These are phyloP conservation scores for Clavariopsis aquatica DNA, from an alignment of 495 filamentous ascomycete genomes.

Conservation along the genomic window DNA sequence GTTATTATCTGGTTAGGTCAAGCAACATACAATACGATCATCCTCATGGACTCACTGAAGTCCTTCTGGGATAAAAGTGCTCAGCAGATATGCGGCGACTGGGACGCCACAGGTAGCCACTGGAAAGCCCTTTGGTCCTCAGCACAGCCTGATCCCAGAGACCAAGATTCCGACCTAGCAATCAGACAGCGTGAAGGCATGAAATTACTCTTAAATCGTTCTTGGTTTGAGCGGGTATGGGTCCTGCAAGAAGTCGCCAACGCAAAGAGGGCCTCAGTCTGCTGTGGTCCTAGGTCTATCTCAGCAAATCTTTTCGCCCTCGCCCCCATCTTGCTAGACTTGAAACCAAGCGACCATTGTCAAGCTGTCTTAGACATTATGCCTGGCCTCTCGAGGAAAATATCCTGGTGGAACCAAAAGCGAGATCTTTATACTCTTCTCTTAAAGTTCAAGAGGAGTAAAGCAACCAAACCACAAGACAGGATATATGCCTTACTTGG, in stretches of 20 bases:
- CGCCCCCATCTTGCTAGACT: conserved; percentile 33
- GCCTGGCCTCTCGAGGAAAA: conserved; percentile 36
- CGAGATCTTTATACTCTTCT: conserved; percentile 42
- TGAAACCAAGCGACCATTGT: conserved; percentile 13
- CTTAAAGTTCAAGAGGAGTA: conserved; percentile 37
- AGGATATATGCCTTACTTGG: conserved; percentile 45
- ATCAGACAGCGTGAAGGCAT: no score
- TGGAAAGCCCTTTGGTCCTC: not conserved
- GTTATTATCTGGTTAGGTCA: not conserved
- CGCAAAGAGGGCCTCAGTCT: conserved; percentile 34
- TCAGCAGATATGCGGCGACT: not conserved
- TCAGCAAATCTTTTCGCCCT: not conserved
- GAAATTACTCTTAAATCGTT: conserved; percentile 8
- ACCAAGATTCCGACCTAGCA: no score
- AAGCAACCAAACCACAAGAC: conserved; percentile 43
- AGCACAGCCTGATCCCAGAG: not conserved
- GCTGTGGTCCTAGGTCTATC: conserved; percentile 35
- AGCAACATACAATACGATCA: not conserved
- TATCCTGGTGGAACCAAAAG: conserved; percentile 41
- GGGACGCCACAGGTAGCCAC: not conserved
- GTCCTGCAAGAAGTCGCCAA: conserved; percentile 45
- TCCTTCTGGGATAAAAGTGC: not conserved
- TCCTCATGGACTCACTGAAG: not conserved
- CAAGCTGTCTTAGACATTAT: conserved; percentile 48
- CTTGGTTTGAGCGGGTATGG: conserved; percentile 44